Evolutionary conservation across 2,329 filamentous ascomycete genomes (phyloP).

Genomic region (Pyricularia sp.): DNA sequence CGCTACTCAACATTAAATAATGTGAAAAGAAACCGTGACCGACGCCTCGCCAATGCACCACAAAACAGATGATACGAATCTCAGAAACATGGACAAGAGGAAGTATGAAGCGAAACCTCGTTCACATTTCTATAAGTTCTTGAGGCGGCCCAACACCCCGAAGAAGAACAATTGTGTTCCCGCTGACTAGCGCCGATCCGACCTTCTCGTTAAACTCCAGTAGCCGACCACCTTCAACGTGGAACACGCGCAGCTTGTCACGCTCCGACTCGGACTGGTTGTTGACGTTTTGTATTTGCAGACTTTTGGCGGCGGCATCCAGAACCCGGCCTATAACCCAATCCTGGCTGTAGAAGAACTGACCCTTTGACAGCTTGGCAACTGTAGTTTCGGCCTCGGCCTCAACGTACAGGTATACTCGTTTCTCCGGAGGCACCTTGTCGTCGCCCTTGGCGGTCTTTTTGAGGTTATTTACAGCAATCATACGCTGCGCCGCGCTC

Average conservation of each 20-base stretch:
- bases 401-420: slow-evolving; percentile 84
- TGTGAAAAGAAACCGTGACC: neutral
- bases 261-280: slow-evolving; percentile 65
- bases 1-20: neutral
- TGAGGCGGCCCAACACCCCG: slow-evolving; percentile 73
- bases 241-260: slow-evolving; percentile 74
- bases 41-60: slow-evolving; percentile 4
- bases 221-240: slow-evolving; percentile 78
- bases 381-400: slow-evolving; percentile 77
- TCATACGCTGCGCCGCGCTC: slow-evolving; percentile 48
- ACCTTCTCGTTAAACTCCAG: slow-evolving; percentile 83
- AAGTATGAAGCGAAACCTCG: no score
- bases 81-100: neutral
- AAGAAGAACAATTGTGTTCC: slow-evolving; percentile 81
- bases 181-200: slow-evolving; percentile 57
- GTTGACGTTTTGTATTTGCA: slow-evolving; percentile 76
- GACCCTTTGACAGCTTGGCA: slow-evolving; percentile 68
- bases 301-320: slow-evolving; percentile 60
- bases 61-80: slow-evolving; percentile 3
- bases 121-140: slow-evolving; percentile 50
- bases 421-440: slow-evolving; percentile 65
- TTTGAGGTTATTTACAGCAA: slow-evolving; percentile 68
- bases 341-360: slow-evolving; percentile 68
- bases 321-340: slow-evolving; percentile 83
- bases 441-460: slow-evolving; percentile 81